Percentiles rank a stretch among this genome's conserved stretches.
These are phyloP conservation scores for Lodderomyces pseudojiufengensis DNA, from an alignment of 1,139 yeast species.

Conservation along the genomic window DNA sequence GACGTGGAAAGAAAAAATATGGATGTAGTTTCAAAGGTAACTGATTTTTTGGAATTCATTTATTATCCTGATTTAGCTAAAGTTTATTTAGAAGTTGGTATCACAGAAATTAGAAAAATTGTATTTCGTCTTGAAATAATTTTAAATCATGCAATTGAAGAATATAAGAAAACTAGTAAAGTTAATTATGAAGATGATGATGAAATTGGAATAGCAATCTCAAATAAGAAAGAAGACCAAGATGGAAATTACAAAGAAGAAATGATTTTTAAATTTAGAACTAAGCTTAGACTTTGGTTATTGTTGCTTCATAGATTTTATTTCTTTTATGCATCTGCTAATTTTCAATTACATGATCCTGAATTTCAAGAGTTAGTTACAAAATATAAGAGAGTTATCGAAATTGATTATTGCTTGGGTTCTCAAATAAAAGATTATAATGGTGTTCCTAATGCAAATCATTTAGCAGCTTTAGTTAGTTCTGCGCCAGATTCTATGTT, in stretches of 20 bases:
- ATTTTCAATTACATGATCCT: slow-evolving; percentile 58
- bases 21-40: slow-evolving; percentile 47
- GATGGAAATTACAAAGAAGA: slow-evolving; percentile 17
- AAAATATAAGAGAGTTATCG: slow-evolving; percentile 9
- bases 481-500: slow-evolving; percentile 17
- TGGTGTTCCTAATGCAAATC: slow-evolving; percentile 17
- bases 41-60: slow-evolving; percentile 58
- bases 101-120: slow-evolving; percentile 33
- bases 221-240: neutral
- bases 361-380: slow-evolving; percentile 32
- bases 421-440: slow-evolving; percentile 7
- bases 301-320: slow-evolving; percentile 71
- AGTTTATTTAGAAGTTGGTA: slow-evolving; percentile 35
- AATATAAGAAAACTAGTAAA: slow-evolving; percentile 15
- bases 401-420: slow-evolving; percentile 7
- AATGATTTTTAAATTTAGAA: slow-evolving; percentile 20
- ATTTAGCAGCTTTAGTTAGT: slow-evolving; percentile 23
- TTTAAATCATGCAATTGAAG: slow-evolving; percentile 15
- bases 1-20: slow-evolving; percentile 48
- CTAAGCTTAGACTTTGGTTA: slow-evolving; percentile 45
- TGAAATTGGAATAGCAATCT: slow-evolving; percentile 17
- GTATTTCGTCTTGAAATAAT: slow-evolving; percentile 20
- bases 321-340: slow-evolving; percentile 78
- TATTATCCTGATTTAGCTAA: slow-evolving; percentile 51
- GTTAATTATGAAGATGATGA: slow-evolving; percentile 22